Conservation (phyloP, 73 alveolate species). For the Urostyla sp. region DNA sequence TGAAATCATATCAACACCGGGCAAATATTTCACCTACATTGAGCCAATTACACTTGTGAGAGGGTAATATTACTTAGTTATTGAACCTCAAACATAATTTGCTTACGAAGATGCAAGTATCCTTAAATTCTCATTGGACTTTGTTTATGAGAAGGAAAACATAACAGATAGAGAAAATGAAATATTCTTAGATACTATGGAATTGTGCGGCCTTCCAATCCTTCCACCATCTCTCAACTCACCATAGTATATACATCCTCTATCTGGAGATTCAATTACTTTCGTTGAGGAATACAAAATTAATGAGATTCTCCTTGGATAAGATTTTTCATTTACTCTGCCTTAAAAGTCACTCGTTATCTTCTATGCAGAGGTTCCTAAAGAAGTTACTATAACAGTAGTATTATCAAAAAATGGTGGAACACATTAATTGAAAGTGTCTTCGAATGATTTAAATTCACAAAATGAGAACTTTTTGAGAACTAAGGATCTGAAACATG, state of each 20-base stretch:
- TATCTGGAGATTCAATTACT: background rate
- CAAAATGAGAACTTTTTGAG: slow-evolving; percentile 11
- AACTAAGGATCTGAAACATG: background rate
- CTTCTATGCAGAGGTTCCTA: slow-evolving; percentile 21
- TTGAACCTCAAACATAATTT: slow-evolving; percentile 4
- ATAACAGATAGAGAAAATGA: background rate
- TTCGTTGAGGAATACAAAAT: background rate
- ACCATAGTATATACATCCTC: slow-evolving; percentile 22
- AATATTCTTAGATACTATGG: background rate
- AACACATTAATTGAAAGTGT: background rate
- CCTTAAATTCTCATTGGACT: slow-evolving; percentile 13
- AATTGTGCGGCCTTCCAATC: slow-evolving; percentile 12
- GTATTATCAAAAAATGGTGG: background rate
- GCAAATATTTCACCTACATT: slow-evolving; percentile 8
- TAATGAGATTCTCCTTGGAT: background rate
- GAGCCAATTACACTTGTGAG: background rate
- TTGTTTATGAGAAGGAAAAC: background rate
- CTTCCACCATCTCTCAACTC: background rate
- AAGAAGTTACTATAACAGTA: background rate
- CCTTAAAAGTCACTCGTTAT: background rate
- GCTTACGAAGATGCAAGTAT: background rate
- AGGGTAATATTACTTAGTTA: slow-evolving; percentile 14
- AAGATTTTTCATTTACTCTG: background rate
- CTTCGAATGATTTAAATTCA: background rate
- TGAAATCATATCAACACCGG: slow-evolving; percentile 10